Base-by-base conservation (phyloP, 495 filamentous ascomycete genomes). In the Astrothelium macrocarpum region DNA sequence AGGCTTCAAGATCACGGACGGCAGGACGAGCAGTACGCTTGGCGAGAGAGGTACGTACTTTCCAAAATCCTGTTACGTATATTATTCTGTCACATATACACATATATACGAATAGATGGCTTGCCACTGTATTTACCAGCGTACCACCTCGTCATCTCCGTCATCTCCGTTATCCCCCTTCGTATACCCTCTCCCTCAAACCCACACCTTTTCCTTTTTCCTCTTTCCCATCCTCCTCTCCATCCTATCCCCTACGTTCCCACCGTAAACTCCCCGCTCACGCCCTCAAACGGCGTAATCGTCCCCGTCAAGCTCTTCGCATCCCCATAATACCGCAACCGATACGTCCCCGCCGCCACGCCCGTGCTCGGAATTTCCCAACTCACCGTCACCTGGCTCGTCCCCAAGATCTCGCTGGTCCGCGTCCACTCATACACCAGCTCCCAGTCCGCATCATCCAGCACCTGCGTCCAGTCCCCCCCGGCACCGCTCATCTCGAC, bases 261-360 rank as follows among this genome's bases (percentile, higher is more conserved):
- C 49, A 88, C 77, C 16, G 66, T 81, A 76, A 97, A 95, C 64
- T 71, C 73, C 34, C 80, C 77, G 71, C 89, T 90, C 16, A 81
- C 78, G 0, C 92, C 91, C 71, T 92, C 86, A 78, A 97, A 96
- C 59, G 79, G 69, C 45, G 78, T 81, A 53, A 96, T 83, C 23
- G 69, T 74, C n/a, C 91, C 92, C 28, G 86, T 67, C 62, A 76
- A 64, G 18, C 78, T 77, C 80, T 91, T 97, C 28, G 84, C 81
- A 74, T 95, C 90, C 0, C 93, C 93, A 77, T 84, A 94, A 70
- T 97, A 97, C 76, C 81, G 81, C 62, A 97, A 75, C 31, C 92
- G 79, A 78, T 95, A 97, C 67, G 78, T 78, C 18, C 91, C 93
- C 46, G 75, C 18, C 25, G 56, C 53, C 32, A 16, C 45, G 10